Evolutionary conservation across 345 rosid genomes (phyloP).

Genomic region (Clausena lansium): DNA sequence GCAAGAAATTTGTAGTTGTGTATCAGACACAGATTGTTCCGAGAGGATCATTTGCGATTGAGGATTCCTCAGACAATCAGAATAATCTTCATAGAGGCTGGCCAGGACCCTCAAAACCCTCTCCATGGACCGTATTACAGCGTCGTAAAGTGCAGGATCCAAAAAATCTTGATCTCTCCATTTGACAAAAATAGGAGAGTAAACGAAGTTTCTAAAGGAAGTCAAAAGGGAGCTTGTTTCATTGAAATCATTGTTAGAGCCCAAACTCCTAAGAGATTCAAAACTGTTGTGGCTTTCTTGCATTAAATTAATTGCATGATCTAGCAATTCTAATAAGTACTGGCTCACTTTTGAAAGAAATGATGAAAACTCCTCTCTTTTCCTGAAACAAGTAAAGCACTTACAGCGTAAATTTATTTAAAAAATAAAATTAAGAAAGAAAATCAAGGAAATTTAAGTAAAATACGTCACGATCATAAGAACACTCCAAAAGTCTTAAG

Average conservation of each 20-base stretch:
- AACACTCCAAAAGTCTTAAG: too few species aligned
- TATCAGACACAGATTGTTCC: conserved; percentile 37
- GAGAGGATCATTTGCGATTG: conserved; percentile 32
- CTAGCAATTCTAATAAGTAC: conserved; percentile 56
- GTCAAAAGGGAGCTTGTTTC: conserved; percentile 41
- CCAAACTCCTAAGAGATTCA: conserved; percentile 51
- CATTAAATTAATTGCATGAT: conserved; percentile 46
- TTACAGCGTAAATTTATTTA: conserved; percentile 3
- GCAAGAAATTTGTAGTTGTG: conserved; percentile 34
- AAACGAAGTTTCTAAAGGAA: conserved; percentile 63
- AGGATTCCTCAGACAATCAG: conserved; percentile 37
- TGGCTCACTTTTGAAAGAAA: conserved; percentile 57
- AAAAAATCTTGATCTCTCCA: conserved; percentile 34
- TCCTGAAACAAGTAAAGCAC: conserved; percentile 41
- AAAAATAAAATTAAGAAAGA: background rate
- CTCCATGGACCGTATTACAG: conserved; percentile 52
- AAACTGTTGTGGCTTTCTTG: conserved; percentile 36
- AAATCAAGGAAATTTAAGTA: too few species aligned
- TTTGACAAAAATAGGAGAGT: conserved; percentile 50
- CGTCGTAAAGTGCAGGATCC: conserved; percentile 36
- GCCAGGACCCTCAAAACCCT: conserved; percentile 58
- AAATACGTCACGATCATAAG: background rate
- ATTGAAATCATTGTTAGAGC: conserved; percentile 37
- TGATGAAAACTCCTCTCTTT: conserved; percentile 45
- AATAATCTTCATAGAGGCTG: conserved; percentile 49